phyloP scores from a whole-genome alignment of 805 yeast species.

The Wickerhamiella parazyma region DNA sequence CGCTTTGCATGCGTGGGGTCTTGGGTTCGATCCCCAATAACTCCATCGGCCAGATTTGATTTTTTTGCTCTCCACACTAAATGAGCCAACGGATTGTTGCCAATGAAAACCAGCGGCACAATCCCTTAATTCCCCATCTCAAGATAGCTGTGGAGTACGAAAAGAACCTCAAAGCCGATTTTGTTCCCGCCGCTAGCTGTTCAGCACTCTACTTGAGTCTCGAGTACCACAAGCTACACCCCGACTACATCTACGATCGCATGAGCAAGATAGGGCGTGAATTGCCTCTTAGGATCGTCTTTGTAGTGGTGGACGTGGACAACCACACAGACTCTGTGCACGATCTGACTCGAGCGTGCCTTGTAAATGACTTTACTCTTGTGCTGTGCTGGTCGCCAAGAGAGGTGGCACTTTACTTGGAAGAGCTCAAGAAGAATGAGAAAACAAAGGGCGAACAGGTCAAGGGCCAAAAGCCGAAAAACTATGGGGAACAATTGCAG shows the following conservation, averaged over 20 bases:
- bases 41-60: conserved; percentile 12
- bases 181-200: conserved; percentile 24
- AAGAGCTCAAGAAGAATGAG: conserved; percentile 24
- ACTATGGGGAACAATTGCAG: conserved; percentile 25
- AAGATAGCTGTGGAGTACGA: conserved; percentile 20
- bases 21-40: conserved; percentile 17
- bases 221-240: conserved; percentile 27
- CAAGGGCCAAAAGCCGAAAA: conserved; percentile 22
- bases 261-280: conserved; percentile 25
- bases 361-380: conserved; percentile 24
- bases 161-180: conserved; percentile 27
- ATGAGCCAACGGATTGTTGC: conserved; percentile 12
- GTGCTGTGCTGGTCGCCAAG: conserved; percentile 26
- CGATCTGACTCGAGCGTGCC: conserved; percentile 25
- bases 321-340: conserved; percentile 25
- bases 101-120: conserved; percentile 20
- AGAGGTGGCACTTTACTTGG: conserved; percentile 29
- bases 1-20: conserved; percentile 18
- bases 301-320: conserved; percentile 29
- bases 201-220: conserved; percentile 26
- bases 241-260: conserved; percentile 30
- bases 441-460: conserved; percentile 23
- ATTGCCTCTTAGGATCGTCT: conserved; percentile 24
- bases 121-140: conserved; percentile 21
- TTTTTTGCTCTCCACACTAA: conserved; percentile 1